Evolutionary conservation across 1,284 basidiomycete genomes (phyloP), one percentile per base, ranked within the genome.

Genomic region (Cryptococcus amylolentus): DNA sequence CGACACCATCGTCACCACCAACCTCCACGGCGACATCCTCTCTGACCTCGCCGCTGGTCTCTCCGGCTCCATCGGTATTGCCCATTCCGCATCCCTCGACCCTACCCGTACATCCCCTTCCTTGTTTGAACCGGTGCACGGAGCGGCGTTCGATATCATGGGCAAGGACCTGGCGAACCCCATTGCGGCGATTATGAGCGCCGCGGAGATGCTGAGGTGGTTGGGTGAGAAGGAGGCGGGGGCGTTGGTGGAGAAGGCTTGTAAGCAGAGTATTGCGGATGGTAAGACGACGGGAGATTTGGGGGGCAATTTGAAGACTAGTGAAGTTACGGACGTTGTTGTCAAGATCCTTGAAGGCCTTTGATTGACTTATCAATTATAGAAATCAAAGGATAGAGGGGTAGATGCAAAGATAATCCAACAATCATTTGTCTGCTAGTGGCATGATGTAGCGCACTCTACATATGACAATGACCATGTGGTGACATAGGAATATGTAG

Each of bases 61-160:
- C 38, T 81, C 82, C 0, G 83, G 84, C 10, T 82, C 82, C 9
- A 84, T 85, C 59, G 83, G 83, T 9, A 83, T 84, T 43, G 84
- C 83, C 5, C 83, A 83, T 4, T 81, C 81, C 5, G 81, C 80
- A 18, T 84, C 84, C 62, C 73, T 84, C 46, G 82, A 85, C 59
- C 84, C 84, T 1, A 79, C 80, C 5, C 56, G 68, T 27, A 68
- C 67, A 28, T 71, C 67, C 43, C 82, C 82, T 81, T 83, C 64
- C 78, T 83, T 70, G 50, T 70, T 70, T 60, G 56, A 55, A 27
- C 52, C 54, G 13, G 60, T 57, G 12, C 52, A 54, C 23, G 60
- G 60, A 13, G 51, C 49, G 13, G 55, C 52, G 5, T 54, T 55
- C 39, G 52, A 52, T 42, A 48, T 62, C 55, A 45, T 49, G 55